A percentile compares a stretch with the other conserved stretches of the same genome.
Conservation (phyloP, 768 basidiomycete genomes). For the Lyophyllum atratum region DNA sequence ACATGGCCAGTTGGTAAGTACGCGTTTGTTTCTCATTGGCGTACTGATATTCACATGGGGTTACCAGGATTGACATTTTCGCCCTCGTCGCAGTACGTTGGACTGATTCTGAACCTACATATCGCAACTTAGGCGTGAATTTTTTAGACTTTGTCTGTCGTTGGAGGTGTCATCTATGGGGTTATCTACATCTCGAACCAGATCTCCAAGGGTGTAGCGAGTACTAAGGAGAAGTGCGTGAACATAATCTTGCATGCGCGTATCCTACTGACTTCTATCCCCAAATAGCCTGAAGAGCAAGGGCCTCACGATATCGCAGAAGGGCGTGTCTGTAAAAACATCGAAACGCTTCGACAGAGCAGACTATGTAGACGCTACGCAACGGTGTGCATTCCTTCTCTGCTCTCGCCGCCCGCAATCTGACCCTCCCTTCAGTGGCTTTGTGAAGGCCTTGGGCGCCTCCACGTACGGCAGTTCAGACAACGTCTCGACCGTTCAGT, state of each 20-base stretch:
- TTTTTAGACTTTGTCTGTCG: conserved; percentile 47
- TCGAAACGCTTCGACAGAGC: conserved; percentile 58
- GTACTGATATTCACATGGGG: background rate
- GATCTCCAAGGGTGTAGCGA: conserved; percentile 43
- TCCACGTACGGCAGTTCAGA: conserved; percentile 42
- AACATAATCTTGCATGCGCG: conserved; percentile 16
- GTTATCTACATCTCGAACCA: conserved; percentile 37
- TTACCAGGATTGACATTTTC: conserved; percentile 41
- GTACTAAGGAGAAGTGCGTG: conserved; percentile 57
- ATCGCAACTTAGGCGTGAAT: background rate
- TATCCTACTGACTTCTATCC: background rate
- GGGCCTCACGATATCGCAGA: conserved; percentile 58
- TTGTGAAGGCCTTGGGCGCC: conserved; percentile 53
- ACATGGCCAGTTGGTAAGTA: conserved; percentile 17
- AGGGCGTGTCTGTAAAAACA: conserved; percentile 69
- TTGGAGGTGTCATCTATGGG: conserved; percentile 48
- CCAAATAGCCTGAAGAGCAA: conserved; percentile 50
- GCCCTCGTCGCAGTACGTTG: conserved; percentile 39
- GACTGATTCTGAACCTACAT: conserved; percentile 18
- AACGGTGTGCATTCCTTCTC: conserved; percentile 46
- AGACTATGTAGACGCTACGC: conserved; percentile 73
- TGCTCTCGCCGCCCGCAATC: background rate
- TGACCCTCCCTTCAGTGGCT: conserved; percentile 36
- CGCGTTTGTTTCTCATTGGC: background rate
- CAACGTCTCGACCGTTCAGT: background rate